Base-by-base conservation (phyloP, 352 stramenopile species). In the Phytophthora ramorum region DNA sequence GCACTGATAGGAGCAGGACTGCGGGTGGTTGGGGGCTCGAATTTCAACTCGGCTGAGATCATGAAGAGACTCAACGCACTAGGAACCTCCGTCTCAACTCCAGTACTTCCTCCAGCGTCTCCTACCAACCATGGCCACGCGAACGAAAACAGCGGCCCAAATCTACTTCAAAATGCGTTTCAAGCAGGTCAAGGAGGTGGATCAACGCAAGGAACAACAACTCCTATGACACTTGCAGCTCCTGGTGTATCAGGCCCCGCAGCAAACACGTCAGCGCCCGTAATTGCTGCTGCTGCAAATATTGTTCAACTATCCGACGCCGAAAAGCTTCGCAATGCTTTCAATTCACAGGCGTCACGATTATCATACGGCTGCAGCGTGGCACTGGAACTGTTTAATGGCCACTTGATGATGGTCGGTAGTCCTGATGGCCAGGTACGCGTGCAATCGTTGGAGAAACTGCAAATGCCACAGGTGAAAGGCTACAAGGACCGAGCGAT, bases 381-480 rank as follows among this genome's bases (percentile, higher is more conserved):
- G 35, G 83, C 83, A 7, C 58, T 92, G 7, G 81, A 92, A 71
- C 65, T 90, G 37, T 92, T 90, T 70, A 92, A 92, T 56, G 83
- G 83, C 2, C 69, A 92, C n/a, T 41, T 92, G 26, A 79, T 92
- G 75, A 89, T 88, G 77, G 78, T 92, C 14, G 69, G 69, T 19
- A 81, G 75, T 40, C 81, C 83, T 1, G 85, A 92, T 44, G 81
- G 83, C 20, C 72, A 75, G n/a, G 79, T 89, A 20, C 76, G 78
- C 12, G 77, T 93, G 3, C 76, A 87, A 44, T 74, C 81, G 48
- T 73, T 93, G 14, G 83, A 91, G 63, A 79, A 76, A 16, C 61
- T 91, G 49, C 79, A 89, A 24, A 52, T 56, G 17, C 71, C 78
- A 41, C 79, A 85, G 60, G 54, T 77, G 60, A 78, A 80, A 62